Evolutionary conservation across 345 rosid genomes (phyloP).

Genomic region (Populus alba): DNA sequence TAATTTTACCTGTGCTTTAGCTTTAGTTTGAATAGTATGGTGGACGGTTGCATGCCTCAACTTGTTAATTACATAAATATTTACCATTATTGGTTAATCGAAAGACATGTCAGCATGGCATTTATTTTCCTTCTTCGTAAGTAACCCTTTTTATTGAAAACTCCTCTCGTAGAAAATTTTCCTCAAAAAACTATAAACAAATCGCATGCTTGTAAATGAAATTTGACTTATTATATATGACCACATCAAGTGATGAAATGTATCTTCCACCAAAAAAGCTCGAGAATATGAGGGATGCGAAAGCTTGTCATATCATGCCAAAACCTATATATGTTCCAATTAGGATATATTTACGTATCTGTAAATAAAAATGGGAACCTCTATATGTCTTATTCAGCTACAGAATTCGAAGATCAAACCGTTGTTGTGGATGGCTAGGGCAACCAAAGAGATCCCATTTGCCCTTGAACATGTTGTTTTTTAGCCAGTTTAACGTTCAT

Average conservation of each 20-base stretch:
- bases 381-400: neutral
- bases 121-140: neutral
- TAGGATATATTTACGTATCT: no score
- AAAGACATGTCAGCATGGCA: neutral
- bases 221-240: neutral
- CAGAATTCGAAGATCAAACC: neutral
- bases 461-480: neutral
- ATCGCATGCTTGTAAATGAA: neutral
- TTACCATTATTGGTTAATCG: neutral
- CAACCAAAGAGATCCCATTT: neutral
- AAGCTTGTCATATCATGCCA: neutral
- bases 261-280: neutral
- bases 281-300: no score
- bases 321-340: neutral
- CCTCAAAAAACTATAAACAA: neutral
- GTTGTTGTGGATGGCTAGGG: neutral
- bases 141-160: neutral
- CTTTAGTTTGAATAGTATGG: neutral
- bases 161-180: neutral
- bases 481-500: conserved; percentile 15
- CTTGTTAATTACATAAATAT: neutral
- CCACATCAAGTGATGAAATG: neutral
- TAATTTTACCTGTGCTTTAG: conserved; percentile 2
- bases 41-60: neutral
- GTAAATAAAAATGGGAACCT: neutral